phyloP scores from a whole-genome alignment of 176 grass and related monocot species.

The Avena insularis region DNA sequence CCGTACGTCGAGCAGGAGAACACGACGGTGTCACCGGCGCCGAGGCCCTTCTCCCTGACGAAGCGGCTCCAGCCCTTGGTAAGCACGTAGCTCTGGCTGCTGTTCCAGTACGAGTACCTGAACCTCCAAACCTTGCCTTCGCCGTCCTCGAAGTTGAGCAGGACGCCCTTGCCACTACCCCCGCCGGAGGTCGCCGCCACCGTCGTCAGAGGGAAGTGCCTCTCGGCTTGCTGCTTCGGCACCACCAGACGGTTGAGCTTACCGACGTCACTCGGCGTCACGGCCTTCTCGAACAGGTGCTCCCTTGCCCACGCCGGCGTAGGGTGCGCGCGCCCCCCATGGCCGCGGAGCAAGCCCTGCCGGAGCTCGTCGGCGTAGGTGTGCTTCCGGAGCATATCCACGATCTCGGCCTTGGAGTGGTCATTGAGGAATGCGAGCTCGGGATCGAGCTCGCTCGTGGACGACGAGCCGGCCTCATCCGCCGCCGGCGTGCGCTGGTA shows the following conservation, averaged over 20 bases:
- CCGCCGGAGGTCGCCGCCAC: background rate
- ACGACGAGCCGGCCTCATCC: slow-evolving; percentile 12
- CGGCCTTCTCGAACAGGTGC: slow-evolving; percentile 71
- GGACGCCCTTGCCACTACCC: slow-evolving; percentile 57
- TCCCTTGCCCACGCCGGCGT: slow-evolving; percentile 45
- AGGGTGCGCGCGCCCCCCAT: slow-evolving; percentile 22
- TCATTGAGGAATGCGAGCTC: slow-evolving; percentile 61
- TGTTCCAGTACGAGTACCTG: slow-evolving; percentile 94
- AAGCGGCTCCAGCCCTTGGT: slow-evolving; percentile 96
- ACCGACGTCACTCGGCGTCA: slow-evolving; percentile 81
- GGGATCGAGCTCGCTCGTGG: slow-evolving; percentile 44
- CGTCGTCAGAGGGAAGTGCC: slow-evolving; percentile 52
- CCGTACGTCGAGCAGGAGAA: slow-evolving; percentile 27
- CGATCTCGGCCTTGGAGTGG: slow-evolving; percentile 79
- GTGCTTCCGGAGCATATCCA: slow-evolving; percentile 88
- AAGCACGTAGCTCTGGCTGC: slow-evolving; percentile 98
- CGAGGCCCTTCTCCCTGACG: slow-evolving; percentile 82
- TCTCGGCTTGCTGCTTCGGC: slow-evolving; percentile 87
- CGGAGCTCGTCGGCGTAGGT: slow-evolving; percentile 73
- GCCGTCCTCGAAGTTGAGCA: slow-evolving; percentile 89
- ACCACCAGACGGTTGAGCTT: slow-evolving; percentile 84
- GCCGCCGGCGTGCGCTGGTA: background rate
- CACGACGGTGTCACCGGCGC: slow-evolving; percentile 55
- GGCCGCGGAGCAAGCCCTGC: slow-evolving; percentile 46
- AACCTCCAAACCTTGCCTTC: slow-evolving; percentile 80